phyloP scores from a whole-genome alignment of 164 flowering plant species.

The Sextonia rubra region DNA sequence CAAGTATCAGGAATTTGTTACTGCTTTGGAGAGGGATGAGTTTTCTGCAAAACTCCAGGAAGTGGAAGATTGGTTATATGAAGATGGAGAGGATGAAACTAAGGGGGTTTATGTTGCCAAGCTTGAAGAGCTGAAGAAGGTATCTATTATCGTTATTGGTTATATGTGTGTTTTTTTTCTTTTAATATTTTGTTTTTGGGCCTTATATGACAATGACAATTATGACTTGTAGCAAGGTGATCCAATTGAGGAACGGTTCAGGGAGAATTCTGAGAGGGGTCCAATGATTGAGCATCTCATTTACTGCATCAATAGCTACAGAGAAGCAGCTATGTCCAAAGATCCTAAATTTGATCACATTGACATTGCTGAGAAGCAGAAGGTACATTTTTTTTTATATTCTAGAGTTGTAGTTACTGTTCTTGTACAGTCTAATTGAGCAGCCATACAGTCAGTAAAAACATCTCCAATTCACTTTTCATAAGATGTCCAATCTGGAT shows the following conservation, averaged over 20 bases:
- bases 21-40: conserved; percentile 52
- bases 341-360: conserved; percentile 92
- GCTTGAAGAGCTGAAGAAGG: conserved; percentile 96
- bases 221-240: conserved; percentile 70
- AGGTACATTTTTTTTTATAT: conserved; percentile 38
- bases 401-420: not conserved
- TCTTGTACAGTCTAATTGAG: too few species aligned
- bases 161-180: too few species aligned
- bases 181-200: not conserved
- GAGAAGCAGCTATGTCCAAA: conserved; percentile 78
- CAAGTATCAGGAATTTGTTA: conserved; percentile 74
- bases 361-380: conserved; percentile 76
- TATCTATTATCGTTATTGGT: not conserved
- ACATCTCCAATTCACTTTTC: not conserved
- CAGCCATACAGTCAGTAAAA: not conserved
- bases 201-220: not conserved
- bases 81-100: conserved; percentile 97
- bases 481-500: not conserved
- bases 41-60: conserved; percentile 67
- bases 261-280: conserved; percentile 69
- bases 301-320: conserved; percentile 74
- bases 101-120: conserved; percentile 94
- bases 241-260: conserved; percentile 82
- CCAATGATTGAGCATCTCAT: conserved; percentile 60
- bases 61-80: conserved; percentile 95